Percentiles rank a stretch among this genome's conserved stretches.
These are phyloP conservation scores for Rehmannia glutinosa DNA, from an alignment of 257 asterid genomes.

Conservation along the genomic window DNA sequence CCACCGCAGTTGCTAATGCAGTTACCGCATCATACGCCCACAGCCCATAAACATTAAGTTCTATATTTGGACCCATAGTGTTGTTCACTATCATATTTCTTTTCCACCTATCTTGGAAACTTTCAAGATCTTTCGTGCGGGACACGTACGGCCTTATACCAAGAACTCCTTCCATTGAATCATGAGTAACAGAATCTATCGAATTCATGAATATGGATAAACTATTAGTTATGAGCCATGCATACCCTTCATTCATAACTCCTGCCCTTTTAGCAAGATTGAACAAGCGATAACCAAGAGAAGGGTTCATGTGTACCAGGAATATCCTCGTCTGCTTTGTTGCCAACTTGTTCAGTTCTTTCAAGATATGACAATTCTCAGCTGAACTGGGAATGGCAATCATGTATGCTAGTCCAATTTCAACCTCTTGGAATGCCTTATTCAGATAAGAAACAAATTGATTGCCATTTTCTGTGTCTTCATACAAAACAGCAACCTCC, in stretches of 20 bases:
- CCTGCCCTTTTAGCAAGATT: conserved; percentile 36
- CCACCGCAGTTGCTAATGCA: conserved; percentile 55
- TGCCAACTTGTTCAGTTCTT: conserved; percentile 22
- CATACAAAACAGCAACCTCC: conserved; percentile 39
- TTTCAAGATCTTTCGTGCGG: conserved; percentile 30
- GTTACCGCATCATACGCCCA: conserved; percentile 60
- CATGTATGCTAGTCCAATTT: conserved; percentile 22
- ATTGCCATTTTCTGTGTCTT: conserved; percentile 43
- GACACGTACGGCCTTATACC: conserved; percentile 54
- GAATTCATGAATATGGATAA: conserved; percentile 46
- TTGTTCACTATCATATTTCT: conserved; percentile 22
- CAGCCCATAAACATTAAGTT: conserved; percentile 43
- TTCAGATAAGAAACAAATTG: conserved; percentile 38
- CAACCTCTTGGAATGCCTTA: conserved; percentile 34
- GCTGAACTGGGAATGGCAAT: conserved; percentile 30
- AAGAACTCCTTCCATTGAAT: conserved; percentile 62
- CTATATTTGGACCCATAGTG: conserved; percentile 13
- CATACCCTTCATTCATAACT: conserved; percentile 49
- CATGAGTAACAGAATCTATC: conserved; percentile 27
- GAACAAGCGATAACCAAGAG: conserved; percentile 33
- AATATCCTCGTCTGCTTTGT: conserved; percentile 39
- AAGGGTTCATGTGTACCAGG: conserved; percentile 47
- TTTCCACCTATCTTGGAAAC: conserved; percentile 45
- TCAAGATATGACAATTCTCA: conserved; percentile 19
- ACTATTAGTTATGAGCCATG: conserved; percentile 59